These are phyloP conservation scores for Backusella mclennaniae DNA, from an alignment of 192 early-diverging fungal species.

Conservation along the genomic window DNA sequence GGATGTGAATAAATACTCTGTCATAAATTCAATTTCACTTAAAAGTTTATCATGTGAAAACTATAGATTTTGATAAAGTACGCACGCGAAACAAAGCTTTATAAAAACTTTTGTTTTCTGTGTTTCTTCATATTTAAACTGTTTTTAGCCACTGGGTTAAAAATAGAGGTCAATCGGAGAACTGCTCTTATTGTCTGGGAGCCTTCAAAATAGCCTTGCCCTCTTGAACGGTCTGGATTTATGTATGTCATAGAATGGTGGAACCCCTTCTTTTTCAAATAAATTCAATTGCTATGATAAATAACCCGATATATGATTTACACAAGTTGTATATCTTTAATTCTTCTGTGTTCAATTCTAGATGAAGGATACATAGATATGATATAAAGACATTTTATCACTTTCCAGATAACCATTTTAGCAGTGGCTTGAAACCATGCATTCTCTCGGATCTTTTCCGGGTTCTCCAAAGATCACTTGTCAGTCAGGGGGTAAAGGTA, in stretches of 20 bases:
- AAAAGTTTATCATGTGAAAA: neutral
- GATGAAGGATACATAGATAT: neutral
- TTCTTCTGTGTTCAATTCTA: neutral
- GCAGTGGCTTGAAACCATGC: neutral
- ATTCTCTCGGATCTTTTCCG: neutral
- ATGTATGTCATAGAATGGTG: neutral
- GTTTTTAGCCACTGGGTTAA: neutral
- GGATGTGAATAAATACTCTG: neutral
- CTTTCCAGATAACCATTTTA: neutral
- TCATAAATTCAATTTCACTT: neutral
- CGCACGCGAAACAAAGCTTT: neutral
- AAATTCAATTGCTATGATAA: neutral
- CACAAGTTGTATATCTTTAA: neutral
- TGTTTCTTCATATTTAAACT: neutral
- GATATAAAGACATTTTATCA: neutral
- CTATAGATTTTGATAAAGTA: neutral
- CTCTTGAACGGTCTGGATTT: neutral
- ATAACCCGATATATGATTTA: neutral
- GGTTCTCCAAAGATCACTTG: neutral
- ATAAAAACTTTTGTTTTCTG: neutral
- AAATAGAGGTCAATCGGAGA: neutral
- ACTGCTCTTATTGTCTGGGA: neutral
- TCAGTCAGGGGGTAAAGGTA: neutral
- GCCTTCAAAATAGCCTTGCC: neutral
- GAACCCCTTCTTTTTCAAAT: neutral